Evolutionary conservation across 805 yeast species (phyloP), one percentile per base, ranked within the genome.

Genomic region (Monosporozyma siamensis): DNA sequence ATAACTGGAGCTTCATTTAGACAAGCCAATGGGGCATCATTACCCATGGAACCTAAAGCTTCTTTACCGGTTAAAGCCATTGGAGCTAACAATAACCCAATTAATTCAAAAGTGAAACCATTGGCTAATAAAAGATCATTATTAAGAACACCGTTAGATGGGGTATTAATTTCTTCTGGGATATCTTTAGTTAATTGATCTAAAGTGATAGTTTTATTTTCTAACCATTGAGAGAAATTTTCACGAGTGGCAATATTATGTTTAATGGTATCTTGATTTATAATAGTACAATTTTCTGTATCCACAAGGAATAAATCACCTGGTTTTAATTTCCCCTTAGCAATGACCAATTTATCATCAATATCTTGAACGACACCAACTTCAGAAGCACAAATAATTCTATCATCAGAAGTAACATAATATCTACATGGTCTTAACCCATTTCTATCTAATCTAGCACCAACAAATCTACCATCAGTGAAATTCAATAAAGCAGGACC

Each of bases 401-500:
- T 76, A 66, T 89, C 94, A 63, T 92, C 97, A 56, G 80, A 82
- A 38, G 97, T 89, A 53, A 92, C 80, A 65, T 92, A 92, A 72
- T 86, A 90, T 62, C 98, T 86, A 71, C 98, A 92, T 29, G 98
- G 98, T 69, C 98, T 82, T 59, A 90, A 75, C 49, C 98, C 98
- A 62, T 92, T 90, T 69, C 98, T 79, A 68, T 90, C 98, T 52
- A 92, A 75, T 64, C 89, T 89, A 39, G 98, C 98, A 71, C 98
- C 98, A 68, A 96, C 87, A 74, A 86, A 90, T 55, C 97, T 77
- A 53, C 95, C 97, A 65, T 90, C 97, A 29, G 97, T 90, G 65
- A 90, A 92, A 24, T 95, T 88, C 70, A 90, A 85, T 52, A 92
- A 70, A 27, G 97, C 97, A 15, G 98, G 98, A 51, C 98, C 98